Evolutionary conservation across 2,329 filamentous ascomycete genomes (phyloP).

Genomic region (Trichophyton rubrum): DNA sequence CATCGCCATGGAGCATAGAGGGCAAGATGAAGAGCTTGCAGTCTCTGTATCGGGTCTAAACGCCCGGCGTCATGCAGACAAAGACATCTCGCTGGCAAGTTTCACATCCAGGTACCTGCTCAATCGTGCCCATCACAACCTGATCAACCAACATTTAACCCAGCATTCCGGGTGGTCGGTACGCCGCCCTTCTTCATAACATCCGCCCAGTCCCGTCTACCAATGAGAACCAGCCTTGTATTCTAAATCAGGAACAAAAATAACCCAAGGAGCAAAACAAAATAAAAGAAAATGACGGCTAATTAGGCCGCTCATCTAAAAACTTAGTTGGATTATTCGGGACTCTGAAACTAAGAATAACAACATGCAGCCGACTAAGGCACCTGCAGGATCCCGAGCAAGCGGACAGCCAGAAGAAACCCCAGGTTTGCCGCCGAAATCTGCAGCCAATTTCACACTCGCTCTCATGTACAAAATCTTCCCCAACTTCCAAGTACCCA

Average conservation of each 20-base stretch:
- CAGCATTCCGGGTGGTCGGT: not conserved
- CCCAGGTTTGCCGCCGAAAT: conserved; percentile 1
- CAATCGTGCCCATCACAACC: not conserved
- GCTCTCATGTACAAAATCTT: not conserved
- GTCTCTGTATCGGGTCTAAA: not conserved
- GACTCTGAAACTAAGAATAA: conserved; percentile 3
- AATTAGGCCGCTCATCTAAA: not conserved
- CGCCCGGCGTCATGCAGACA: not conserved
- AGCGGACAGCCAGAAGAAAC: not conserved
- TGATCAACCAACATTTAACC: conserved; percentile 3
- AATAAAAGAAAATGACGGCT: not conserved
- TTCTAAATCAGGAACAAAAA: not conserved
- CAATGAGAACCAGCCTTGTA: not conserved
- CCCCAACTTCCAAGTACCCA: not conserved
- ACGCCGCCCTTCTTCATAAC: not conserved
- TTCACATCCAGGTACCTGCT: not conserved
- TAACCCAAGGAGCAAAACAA: not conserved
- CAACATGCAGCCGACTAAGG: not conserved
- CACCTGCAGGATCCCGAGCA: not conserved
- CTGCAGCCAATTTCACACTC: not conserved
- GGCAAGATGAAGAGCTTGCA: not conserved
- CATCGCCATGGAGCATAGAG: not conserved
- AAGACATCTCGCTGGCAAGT: not conserved
- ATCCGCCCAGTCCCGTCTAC: not conserved
- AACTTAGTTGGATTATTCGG: not conserved